phyloP scores from a whole-genome alignment of 768 basidiomycete species.

The Tylopilus sp. region DNA sequence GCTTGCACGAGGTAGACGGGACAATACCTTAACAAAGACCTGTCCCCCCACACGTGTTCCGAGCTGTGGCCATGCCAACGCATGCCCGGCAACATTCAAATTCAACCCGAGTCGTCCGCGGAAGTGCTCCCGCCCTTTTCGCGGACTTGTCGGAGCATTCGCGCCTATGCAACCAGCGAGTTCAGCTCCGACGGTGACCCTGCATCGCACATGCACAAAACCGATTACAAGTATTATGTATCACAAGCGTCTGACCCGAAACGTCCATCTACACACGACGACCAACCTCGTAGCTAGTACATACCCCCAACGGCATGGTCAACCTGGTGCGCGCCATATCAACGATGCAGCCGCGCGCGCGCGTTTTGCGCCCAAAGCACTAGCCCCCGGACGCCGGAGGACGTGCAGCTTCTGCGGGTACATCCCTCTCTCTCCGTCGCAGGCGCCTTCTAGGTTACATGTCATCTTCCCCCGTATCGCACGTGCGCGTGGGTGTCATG shows the following conservation, averaged over 20 bases:
- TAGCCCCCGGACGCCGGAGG: conserved; percentile 1
- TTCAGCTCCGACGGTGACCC: background rate
- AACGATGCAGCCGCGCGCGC: conserved; percentile 1
- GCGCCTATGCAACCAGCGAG: background rate
- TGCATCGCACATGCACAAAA: no score
- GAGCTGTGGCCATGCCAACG: background rate
- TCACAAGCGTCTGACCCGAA: conserved; percentile 11
- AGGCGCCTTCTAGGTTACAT: background rate
- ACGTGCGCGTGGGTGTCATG: conserved; percentile 4
- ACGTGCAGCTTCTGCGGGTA: background rate
- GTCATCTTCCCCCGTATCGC: background rate
- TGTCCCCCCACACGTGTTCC: no score
- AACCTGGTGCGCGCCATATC: conserved; percentile 2
- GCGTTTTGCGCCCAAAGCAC: no score
- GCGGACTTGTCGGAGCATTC: conserved; percentile 14
- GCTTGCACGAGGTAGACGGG: background rate
- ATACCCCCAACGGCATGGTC: conserved; percentile 3
- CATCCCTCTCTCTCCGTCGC: background rate
- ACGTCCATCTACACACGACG: conserved; percentile 14
- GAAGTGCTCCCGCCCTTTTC: background rate
- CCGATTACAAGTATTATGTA: conserved; percentile 3
- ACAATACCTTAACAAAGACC: no score
- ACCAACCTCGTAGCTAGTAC: conserved; percentile 3
- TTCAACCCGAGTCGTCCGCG: background rate
- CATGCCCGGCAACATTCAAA: background rate